Evolutionary conservation across 1,284 basidiomycete genomes (phyloP), one percentile per base, ranked within the genome.

Genomic region (Ceratobasidium sp.): DNA sequence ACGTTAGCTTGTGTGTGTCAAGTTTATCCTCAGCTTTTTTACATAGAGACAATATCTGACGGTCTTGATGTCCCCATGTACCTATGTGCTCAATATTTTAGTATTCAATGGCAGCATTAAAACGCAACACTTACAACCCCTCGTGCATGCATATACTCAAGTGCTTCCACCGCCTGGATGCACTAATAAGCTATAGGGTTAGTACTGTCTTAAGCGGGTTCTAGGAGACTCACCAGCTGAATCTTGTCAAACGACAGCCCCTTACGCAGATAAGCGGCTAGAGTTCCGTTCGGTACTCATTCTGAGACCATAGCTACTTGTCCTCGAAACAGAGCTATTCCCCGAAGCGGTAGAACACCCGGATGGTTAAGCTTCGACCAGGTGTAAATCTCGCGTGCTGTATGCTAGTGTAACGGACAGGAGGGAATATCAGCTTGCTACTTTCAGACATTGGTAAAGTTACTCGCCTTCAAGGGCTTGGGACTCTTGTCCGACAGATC

Each of bases 311-410:
- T 40, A 2, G 64, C 62, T 4, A 76, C 26, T 17, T 42, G 23
- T 20, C 42, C 64, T 20, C 40, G 23, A 42, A 66, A 33, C n/a
- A 13, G n/a, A 7, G 52, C 74, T 17, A 76, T 66, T 15, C 74
- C 74, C 2, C 40, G 48, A 4, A 67, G 44, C 33, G 38, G 64
- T 33, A 76, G 62, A 28, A 76, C 33, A 2, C 52, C 54, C 0
- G 64, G 52, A 17, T 76, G 62, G 23, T 57, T 40, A 23, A 64
- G 67, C n/a, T 76, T 76, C 1, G 74, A 76, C 74, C 74, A 76
- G 3, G 64, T 28, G 38, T 76, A 67, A 33, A 76, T 44, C 52
- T 76, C 74, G 17, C 54, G 40, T 10, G 74, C 74, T 20, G 74
- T 26, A 28, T 40, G 74, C 74, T 76, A 42, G 23, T 3, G 33